Conservation (phyloP, 345 rosid species). For the Syzygium aromaticum region DNA sequence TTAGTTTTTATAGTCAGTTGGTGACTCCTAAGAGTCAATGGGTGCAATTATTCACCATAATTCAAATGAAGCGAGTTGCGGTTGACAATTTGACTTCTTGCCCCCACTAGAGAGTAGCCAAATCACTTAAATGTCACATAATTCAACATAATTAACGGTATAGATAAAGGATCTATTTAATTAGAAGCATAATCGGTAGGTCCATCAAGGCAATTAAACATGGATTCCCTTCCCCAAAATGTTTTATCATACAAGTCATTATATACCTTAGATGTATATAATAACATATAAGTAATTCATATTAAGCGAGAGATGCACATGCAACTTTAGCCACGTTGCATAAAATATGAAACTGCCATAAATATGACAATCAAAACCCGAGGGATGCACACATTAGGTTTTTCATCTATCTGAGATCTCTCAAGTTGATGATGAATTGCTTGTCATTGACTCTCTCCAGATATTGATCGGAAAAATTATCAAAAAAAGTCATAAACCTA, state of each 20-base stretch:
- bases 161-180: not conserved
- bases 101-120: not conserved
- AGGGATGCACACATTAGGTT: not conserved
- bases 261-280: not conserved
- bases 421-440: not conserved
- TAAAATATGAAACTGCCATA: not conserved
- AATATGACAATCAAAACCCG: not conserved
- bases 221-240: not conserved
- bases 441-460: not conserved
- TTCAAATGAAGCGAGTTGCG: not conserved
- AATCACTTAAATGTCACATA: not conserved
- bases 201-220: not conserved
- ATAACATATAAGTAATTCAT: not conserved
- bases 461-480: not conserved
- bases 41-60: not conserved
- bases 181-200: not conserved
- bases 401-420: not conserved
- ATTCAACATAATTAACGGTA: not conserved
- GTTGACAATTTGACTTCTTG: not conserved
- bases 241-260: not conserved
- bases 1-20: not conserved
- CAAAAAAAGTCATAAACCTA: too few species aligned
- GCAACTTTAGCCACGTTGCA: not conserved
- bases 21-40: not conserved
- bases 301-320: not conserved